Percentiles rank a stretch among this genome's conserved stretches.
These are phyloP conservation scores for Trichoderma sp. DNA, from an alignment of 2,329 filamentous ascomycete genomes.

Conservation along the genomic window DNA sequence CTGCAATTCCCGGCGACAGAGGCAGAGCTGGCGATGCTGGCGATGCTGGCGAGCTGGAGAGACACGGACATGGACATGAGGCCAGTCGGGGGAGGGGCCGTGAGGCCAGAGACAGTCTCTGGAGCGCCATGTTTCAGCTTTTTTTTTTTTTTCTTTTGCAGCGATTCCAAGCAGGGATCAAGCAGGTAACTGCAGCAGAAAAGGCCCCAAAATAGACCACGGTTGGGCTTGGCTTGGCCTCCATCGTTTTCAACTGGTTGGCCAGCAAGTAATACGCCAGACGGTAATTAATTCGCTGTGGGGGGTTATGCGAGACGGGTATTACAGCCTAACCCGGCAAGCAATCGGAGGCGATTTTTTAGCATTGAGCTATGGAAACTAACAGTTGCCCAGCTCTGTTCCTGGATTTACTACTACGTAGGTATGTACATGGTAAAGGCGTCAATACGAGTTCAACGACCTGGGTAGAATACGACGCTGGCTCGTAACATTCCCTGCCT, in stretches of 20 bases:
- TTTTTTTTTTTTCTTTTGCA: background rate
- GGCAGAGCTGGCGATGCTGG: background rate
- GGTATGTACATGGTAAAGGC: no score
- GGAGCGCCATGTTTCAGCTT: background rate
- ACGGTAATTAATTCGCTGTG: background rate
- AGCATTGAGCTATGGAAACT: background rate
- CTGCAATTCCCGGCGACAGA: background rate
- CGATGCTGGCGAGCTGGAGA: background rate
- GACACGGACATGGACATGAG: background rate
- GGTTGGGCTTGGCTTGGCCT: background rate
- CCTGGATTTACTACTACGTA: no score
- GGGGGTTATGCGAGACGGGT: background rate
- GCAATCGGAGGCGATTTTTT: background rate
- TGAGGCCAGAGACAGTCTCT: background rate
- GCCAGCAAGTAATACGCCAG: background rate
- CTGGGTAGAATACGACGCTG: background rate
- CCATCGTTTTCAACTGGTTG: background rate
- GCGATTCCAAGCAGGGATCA: background rate
- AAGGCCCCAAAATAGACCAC: background rate
- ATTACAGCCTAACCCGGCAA: background rate
- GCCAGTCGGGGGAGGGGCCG: constrained; percentile 11
- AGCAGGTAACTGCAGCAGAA: background rate
- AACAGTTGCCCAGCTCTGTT: background rate
- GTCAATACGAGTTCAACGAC: background rate
- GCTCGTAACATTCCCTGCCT: background rate